Conservation (phyloP, 2,329 filamentous ascomycete species). For the Clarireedia sp. region DNA sequence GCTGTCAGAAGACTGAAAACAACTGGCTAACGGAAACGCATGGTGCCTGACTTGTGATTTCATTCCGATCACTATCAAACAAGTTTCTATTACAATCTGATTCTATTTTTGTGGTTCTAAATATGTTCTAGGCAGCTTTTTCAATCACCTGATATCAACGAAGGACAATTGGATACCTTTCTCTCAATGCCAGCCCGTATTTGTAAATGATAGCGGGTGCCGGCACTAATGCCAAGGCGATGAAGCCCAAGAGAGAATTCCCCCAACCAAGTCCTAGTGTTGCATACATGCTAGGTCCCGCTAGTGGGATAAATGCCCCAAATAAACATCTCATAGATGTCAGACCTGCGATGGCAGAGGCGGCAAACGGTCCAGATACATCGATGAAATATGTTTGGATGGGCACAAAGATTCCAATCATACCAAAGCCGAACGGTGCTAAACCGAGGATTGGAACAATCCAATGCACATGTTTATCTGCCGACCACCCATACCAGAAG, state of each 20-base stretch:
- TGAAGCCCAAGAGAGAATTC: slow-evolving; percentile 25
- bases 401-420: slow-evolving; percentile 32
- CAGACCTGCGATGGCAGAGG: slow-evolving; percentile 34
- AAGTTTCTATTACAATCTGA: too few species aligned
- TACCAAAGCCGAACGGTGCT: slow-evolving; percentile 39
- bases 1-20: too few species aligned
- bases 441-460: slow-evolving; percentile 46
- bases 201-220: slow-evolving; percentile 37
- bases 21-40: too few species aligned
- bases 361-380: slow-evolving; percentile 31
- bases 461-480: slow-evolving; percentile 46
- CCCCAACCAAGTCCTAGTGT: slow-evolving; percentile 36
- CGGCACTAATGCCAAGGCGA: slow-evolving; percentile 39
- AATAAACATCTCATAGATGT: slow-evolving; percentile 19
- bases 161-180: background rate
- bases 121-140: too few species aligned
- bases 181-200: background rate
- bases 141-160: background rate
- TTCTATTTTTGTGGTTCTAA: too few species aligned
- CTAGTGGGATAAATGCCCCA: slow-evolving; percentile 49
- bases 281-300: slow-evolving; percentile 39
- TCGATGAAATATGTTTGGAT: slow-evolving; percentile 43
- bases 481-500: slow-evolving; percentile 53
- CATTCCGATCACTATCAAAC: too few species aligned
- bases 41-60: too few species aligned